A percentile compares a stretch with the other conserved stretches of the same genome.
phyloP scores from a whole-genome alignment of 108 stramenopile species.

The Skeletonema costatum region DNA sequence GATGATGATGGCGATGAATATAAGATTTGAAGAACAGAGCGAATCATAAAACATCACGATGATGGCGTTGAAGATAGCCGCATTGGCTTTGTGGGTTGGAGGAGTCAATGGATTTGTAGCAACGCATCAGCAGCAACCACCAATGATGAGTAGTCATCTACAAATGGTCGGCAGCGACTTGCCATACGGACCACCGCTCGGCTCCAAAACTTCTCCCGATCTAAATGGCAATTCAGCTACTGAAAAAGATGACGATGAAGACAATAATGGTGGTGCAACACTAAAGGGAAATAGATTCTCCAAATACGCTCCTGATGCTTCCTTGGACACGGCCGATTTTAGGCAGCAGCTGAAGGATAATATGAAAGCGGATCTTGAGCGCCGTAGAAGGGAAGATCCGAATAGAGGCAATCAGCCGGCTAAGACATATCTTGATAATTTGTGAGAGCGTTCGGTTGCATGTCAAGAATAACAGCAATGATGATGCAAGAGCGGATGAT shows the following conservation, averaged over 20 bases:
- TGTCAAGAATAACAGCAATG: background rate
- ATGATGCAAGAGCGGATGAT: background rate
- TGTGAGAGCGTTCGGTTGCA: background rate
- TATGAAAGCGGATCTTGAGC: conserved; percentile 53
- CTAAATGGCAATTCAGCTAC: background rate
- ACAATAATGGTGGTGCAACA: conserved; percentile 9
- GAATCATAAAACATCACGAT: no score
- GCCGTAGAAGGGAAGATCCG: conserved; percentile 39
- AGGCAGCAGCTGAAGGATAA: conserved; percentile 44
- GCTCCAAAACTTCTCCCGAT: background rate
- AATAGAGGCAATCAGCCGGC: conserved; percentile 53
- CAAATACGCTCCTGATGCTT: conserved; percentile 48
- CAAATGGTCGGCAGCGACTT: background rate
- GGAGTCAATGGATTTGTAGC: background rate
- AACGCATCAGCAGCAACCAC: background rate
- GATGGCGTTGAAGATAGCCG: background rate
- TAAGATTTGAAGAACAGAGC: no score
- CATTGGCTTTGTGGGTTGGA: background rate
- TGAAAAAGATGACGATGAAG: conserved; percentile 2
- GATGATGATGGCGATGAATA: no score
- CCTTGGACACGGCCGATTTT: conserved; percentile 40
- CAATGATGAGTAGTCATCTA: background rate
- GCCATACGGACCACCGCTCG: background rate
- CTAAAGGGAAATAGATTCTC: conserved; percentile 38
- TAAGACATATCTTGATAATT: conserved; percentile 45